These are phyloP conservation scores for Panellus pusillus DNA, from an alignment of 768 basidiomycete species.

Conservation along the genomic window DNA sequence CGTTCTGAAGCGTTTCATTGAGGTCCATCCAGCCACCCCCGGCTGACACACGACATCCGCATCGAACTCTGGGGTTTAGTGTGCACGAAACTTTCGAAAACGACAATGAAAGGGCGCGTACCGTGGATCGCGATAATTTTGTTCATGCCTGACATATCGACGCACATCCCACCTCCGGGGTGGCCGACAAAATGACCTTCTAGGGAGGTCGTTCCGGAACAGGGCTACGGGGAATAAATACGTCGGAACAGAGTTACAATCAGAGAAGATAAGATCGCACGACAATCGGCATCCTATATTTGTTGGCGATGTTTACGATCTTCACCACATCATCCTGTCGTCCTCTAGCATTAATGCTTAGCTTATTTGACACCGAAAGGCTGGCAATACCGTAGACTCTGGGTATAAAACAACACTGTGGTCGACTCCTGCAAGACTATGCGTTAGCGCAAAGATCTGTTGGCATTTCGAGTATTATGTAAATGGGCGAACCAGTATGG, in stretches of 20 bases:
- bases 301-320: slow-evolving; percentile 72
- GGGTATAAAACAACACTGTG: slow-evolving; percentile 70
- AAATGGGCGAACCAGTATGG: slow-evolving; percentile 8
- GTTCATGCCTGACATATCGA: slow-evolving; percentile 81
- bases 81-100: no score
- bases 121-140: slow-evolving; percentile 74
- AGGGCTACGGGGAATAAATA: slow-evolving; percentile 44
- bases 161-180: slow-evolving; percentile 65
- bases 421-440: slow-evolving; percentile 35
- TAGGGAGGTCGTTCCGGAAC: slow-evolving; percentile 78
- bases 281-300: slow-evolving; percentile 74
- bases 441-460: neutral
- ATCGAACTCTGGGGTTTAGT: slow-evolving; percentile 54
- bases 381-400: no score
- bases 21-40: slow-evolving; percentile 72
- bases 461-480: neutral
- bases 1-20: slow-evolving; percentile 63
- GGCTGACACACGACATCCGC: slow-evolving; percentile 75
- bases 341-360: no score
- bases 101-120: no score
- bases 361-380: no score
- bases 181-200: slow-evolving; percentile 74
- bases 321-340: slow-evolving; percentile 65
- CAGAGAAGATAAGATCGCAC: neutral
- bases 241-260: neutral